phyloP scores from a whole-genome alignment of 78 protist species.

The Isochrysis galbana region DNA sequence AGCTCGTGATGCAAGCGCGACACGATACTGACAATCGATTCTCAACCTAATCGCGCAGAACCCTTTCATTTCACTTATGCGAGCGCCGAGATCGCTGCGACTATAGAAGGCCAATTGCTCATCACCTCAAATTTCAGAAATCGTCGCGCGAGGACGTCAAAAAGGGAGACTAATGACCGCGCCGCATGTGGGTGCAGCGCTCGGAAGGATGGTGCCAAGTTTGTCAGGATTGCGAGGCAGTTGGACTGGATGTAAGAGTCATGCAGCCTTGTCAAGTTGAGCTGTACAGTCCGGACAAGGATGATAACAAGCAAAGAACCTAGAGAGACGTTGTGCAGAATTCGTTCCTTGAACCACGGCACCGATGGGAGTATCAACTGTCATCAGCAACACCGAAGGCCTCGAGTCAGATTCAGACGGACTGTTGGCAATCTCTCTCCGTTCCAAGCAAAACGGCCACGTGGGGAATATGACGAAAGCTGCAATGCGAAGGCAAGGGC shows the following conservation, averaged over 20 bases:
- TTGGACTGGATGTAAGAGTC: background rate
- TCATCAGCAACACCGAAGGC: too few species aligned
- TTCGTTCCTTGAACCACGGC: slow-evolving; percentile 21
- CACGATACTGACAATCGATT: too few species aligned
- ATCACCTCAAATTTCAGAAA: background rate
- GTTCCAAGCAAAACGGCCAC: too few species aligned
- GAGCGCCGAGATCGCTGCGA: too few species aligned
- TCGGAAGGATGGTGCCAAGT: background rate
- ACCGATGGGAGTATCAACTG: background rate
- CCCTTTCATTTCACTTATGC: too few species aligned
- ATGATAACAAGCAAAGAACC: background rate
- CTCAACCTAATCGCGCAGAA: too few species aligned
- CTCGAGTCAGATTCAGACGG: too few species aligned
- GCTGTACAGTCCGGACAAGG: background rate
- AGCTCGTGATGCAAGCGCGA: too few species aligned
- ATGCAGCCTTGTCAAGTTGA: background rate
- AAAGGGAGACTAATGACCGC: background rate
- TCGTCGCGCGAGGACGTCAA: background rate
- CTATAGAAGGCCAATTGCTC: background rate
- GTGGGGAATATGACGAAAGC: too few species aligned
- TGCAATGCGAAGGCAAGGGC: too few species aligned
- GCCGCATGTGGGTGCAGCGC: slow-evolving; percentile 21
- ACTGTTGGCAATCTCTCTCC: too few species aligned
- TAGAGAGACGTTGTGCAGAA: background rate
- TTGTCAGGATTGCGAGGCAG: slow-evolving; percentile 15